phyloP scores from a whole-genome alignment of 257 asterid species.

The Echites panduratus region DNA sequence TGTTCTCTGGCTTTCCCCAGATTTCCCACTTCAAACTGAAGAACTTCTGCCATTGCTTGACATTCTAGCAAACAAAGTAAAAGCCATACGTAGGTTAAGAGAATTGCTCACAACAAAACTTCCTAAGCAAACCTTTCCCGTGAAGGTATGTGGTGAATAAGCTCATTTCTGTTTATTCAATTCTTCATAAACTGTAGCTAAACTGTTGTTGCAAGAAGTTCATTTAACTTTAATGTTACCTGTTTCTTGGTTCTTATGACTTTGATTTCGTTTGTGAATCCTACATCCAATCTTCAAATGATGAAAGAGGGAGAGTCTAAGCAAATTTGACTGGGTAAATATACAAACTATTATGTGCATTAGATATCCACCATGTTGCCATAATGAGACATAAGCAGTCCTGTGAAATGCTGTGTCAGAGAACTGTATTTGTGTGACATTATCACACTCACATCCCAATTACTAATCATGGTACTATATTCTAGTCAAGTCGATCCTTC shows the following conservation, averaged over 20 bases:
- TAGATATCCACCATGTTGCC: no score
- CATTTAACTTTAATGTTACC: no score
- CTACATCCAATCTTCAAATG: neutral
- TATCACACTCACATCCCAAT: neutral
- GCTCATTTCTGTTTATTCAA: neutral
- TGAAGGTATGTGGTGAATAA: constrained; percentile 49
- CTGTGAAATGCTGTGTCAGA: neutral
- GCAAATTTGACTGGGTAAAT: neutral
- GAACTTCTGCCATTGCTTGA: constrained; percentile 92
- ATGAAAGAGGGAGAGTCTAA: neutral
- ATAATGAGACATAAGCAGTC: neutral
- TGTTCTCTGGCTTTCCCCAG: constrained; percentile 89
- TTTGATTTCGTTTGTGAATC: neutral
- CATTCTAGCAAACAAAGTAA: constrained; percentile 91
- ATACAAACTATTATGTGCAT: no score
- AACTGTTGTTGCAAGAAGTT: neutral
- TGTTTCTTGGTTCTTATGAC: neutral
- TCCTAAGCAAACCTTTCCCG: constrained; percentile 88
- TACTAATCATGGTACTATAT: neutral
- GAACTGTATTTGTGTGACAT: neutral
- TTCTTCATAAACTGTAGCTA: neutral
- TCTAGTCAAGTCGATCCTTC: neutral
- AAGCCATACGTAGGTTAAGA: constrained; percentile 80
- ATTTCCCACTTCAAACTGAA: constrained; percentile 78
- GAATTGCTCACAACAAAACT: constrained; percentile 87